These are phyloP conservation scores for Dothideomycetes sp. DNA, from an alignment of 2,329 filamentous ascomycete species.

Conservation along the genomic window DNA sequence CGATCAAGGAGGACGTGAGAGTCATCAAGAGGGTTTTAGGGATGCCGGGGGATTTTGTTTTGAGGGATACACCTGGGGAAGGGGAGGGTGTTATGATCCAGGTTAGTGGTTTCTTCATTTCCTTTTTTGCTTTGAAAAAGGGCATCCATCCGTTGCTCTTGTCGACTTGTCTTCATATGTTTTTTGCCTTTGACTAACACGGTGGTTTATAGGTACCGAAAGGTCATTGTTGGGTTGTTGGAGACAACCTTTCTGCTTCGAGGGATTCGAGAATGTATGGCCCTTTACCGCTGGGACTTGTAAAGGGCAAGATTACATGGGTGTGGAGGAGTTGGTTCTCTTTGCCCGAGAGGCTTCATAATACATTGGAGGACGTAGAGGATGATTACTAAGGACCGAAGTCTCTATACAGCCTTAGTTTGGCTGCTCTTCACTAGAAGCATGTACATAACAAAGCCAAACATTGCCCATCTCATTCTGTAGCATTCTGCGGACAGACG, in stretches of 20 bases:
- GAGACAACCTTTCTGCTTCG: slow-evolving; percentile 78
- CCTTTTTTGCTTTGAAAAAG: no score
- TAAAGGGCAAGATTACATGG: slow-evolving; percentile 71
- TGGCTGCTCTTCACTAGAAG: no score
- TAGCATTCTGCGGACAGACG: no score
- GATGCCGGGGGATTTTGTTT: slow-evolving; percentile 58
- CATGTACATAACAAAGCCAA: no score
- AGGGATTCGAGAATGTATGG: slow-evolving; percentile 82
- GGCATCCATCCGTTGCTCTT: no score
- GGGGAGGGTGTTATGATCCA: slow-evolving; percentile 50
- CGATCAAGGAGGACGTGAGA: slow-evolving; percentile 42
- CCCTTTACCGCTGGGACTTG: slow-evolving; percentile 72
- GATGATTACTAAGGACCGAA: no score
- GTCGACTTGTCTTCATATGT: no score
- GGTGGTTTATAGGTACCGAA: slow-evolving; percentile 58
- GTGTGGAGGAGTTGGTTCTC: slow-evolving; percentile 14
- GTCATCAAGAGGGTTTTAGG: slow-evolving; percentile 67
- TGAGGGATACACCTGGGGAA: slow-evolving; percentile 50
- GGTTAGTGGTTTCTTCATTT: no score
- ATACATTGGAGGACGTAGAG: not conserved
- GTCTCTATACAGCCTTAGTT: no score
- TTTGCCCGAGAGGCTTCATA: slow-evolving; percentile 7
- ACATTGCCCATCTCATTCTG: no score
- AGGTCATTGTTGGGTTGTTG: slow-evolving; percentile 85
- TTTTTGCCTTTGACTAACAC: not conserved